Base-by-base conservation (phyloP, 805 yeast genomes). In the Candida golubevii region DNA sequence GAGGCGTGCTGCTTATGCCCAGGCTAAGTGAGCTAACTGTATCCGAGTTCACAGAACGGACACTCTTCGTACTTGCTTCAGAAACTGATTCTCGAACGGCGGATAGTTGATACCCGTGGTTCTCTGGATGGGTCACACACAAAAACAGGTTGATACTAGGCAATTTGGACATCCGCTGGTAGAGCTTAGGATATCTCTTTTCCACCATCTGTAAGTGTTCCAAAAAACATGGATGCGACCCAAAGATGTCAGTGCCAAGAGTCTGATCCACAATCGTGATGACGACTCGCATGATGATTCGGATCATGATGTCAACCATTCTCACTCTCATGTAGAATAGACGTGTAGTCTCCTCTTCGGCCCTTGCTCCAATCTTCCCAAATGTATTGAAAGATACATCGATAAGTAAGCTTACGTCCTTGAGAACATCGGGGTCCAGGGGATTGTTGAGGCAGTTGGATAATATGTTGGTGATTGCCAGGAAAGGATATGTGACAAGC, bases 361-460 rank as follows among this genome's bases (percentile, higher is more conserved):
- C 44, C 28, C 40, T 27, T 7, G 45, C 35, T 23, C 48, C 45
- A 26, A 49, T 35, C 14, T 15, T 15, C 8, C 48, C 53, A 13
- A 54, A 57, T 15, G 51, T 59, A 36, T 54, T 49, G 36, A 56
- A 49, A 6, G 57, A 50, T 8, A 47, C 48, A 26, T 57, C 62
- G 39, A 63, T 56, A 33, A 70, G 55, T 32, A 69, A 46, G 33
- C 59, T 51, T 30, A 66, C 49, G 47, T 70, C 74, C 26, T 45
- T 45, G 18, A 51, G 39, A 4, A 61, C 48, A 7, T 66, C 71
- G 0, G 57, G 54, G 10, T 55, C 53, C 10, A 54, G 53, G 3
- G 70, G 66, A 36, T 59, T 58, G 48, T 64, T 66, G 35, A 69
- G 45, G 37, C 65, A 60, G 33, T 59, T 54, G 1, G 66, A 61